Base-by-base conservation (phyloP, 106 monocot species). In the Apostasia shenzhenica region DNA sequence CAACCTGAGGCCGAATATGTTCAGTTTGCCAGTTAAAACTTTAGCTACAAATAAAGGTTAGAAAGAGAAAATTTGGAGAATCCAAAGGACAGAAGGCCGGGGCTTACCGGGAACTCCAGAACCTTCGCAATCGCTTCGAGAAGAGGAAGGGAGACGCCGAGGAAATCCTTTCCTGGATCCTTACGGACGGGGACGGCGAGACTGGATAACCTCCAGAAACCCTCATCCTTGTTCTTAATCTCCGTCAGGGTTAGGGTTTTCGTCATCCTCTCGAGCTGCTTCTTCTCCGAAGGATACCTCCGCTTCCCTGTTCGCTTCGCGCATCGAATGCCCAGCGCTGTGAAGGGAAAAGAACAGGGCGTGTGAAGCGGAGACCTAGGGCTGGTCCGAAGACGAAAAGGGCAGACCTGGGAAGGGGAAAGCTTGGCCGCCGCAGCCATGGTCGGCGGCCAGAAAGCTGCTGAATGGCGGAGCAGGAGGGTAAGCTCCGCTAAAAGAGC, bases 201-300 rank as follows among this genome's bases (percentile, higher is more conserved):
- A 81, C 88, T 93, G n/a, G 79, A 99, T 45, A 99, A 72, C 75
- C 99, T 79, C 99, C 99, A 99, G 73, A 88, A 87, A 3, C 99
- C 99, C 0, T 90, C 87, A n/a, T 85, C 87, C 54, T 76, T 71
- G 72, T 80, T 82, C 50, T 65, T 63, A 39, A 83, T 67, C 37
- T 87, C 92, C 6, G 68, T 73, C 37, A 68, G 55, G 45, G 77
- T 70, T 39, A 85, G 59, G 48, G 62, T 73, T 71, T 90, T 63
- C 54, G 42, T 80, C 41, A 70, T 61, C 77, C 76, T 76, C 71
- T 80, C 68, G 39, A 93, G 82, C 85, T 78, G 77, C 93, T 86
- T 99, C 83, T 99, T 99, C 93, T 99, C 99, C 77, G 93, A 99
- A 5, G 99, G 99, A 70, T 99, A 99, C 71, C 99, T 74, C 75